Base-by-base conservation (phyloP, 2,329 filamentous ascomycete genomes). In the Rhexocercosporidium sp. region DNA sequence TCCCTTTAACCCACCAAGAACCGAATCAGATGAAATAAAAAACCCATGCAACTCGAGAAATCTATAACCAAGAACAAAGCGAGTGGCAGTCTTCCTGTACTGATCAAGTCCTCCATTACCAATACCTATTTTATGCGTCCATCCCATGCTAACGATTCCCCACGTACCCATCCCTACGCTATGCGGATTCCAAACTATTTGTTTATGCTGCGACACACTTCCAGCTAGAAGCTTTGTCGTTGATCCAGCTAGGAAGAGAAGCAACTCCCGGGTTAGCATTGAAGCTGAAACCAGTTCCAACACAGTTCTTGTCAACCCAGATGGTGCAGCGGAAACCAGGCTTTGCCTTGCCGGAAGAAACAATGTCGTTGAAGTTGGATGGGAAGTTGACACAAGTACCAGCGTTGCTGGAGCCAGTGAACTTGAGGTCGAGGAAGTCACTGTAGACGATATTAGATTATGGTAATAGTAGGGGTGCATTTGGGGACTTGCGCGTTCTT, bases 231-330 rank as follows among this genome's bases (percentile, higher is more conserved):
- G 64, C 56, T 41, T 64, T 62, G 34, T 69, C 44, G 34, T 69
- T 60, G 44, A 69, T 65, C 67, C 67, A 66, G 37, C 22, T 37
- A 29, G 67, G 67, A 22, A 69, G 57, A 6, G 37, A 25, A 1
- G 47, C 47, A 27, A 18, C 22, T 56, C 67, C 67, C 0, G 53
- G 53, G 39, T 3, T 59, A 3, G 53, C 37, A 41, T 69, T 69
- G 61, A 69, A 69, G 37, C 64, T 66, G 57, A 69, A 69, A 18
- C 67, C 67, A 22, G 66, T 68, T 14, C 66, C 66, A 16, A 16
- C 22, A 27, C 66, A 68, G 18, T 44, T 31, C 3, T 4, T 29
- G 18, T 65, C 44, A 46, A 68, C 66, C 66, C 60, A 68, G 29
- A 59, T 63, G 22, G 66, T 68, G 54, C 66, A 68, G 16, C 66